A percentile compares a stretch with the other conserved stretches of the same genome.
These are phyloP conservation scores for Mallotus nudiflorus DNA, from an alignment of 345 rosid genomes.

Conservation along the genomic window DNA sequence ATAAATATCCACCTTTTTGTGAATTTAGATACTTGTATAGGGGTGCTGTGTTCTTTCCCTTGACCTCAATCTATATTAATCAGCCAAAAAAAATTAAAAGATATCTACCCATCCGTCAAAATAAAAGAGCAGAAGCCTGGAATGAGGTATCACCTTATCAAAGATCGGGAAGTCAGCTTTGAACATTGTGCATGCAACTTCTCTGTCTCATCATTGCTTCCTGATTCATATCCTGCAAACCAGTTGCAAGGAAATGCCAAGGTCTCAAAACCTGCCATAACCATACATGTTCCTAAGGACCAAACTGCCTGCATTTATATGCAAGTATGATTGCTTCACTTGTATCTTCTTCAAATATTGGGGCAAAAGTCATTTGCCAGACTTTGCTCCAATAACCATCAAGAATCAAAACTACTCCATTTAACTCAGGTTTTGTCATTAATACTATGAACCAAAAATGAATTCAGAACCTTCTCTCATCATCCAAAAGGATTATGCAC, in stretches of 20 bases:
- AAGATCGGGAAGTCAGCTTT: constrained; percentile 96
- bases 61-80: constrained; percentile 65
- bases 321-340: no score
- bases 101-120: background rate
- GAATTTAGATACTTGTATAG: constrained; percentile 79
- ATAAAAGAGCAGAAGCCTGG: background rate
- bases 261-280: constrained; percentile 70
- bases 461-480: no score
- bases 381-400: constrained; percentile 2
- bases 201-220: constrained; percentile 81
- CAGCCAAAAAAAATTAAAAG: background rate
- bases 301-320: background rate
- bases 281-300: background rate
- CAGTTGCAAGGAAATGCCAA: constrained; percentile 95
- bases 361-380: background rate
- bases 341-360: background rate
- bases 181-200: constrained; percentile 69
- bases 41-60: constrained; percentile 72
- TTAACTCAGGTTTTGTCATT: background rate
- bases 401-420: background rate
- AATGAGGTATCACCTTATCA: constrained; percentile 55
- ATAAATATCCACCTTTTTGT: constrained; percentile 69
- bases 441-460: no score
- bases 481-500: no score
- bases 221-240: constrained; percentile 93